Evolutionary conservation across 2,329 filamentous ascomycete species (phyloP).

Genomic region (Chaetomium globosum): DNA sequence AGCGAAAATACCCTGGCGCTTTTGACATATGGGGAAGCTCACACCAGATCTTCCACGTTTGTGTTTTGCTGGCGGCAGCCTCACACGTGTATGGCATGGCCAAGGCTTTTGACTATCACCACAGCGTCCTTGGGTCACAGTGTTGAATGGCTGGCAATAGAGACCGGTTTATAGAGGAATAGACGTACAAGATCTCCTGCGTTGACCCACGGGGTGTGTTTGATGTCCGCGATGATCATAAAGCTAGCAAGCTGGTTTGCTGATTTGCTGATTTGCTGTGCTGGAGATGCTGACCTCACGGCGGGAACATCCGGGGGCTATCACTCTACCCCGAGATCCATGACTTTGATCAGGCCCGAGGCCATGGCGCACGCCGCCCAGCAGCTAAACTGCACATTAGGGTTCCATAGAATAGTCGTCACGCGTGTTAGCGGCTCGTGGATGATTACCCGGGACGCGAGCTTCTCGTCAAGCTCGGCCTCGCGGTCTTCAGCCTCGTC

Average conservation of each 20-base stretch:
- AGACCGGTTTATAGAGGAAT: constrained; percentile 7
- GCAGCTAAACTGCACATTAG: constrained; percentile 64
- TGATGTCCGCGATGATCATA: not conserved
- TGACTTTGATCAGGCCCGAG: constrained; percentile 66
- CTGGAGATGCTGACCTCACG: not conserved
- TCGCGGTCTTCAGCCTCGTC: constrained; percentile 29
- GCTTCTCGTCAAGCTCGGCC: constrained; percentile 34
- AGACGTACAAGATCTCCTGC: not conserved
- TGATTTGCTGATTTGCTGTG: not conserved
- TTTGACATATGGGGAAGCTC: constrained; percentile 94
- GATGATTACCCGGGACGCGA: constrained; percentile 51
- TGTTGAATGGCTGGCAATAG: constrained; percentile 44
- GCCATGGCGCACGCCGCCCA: constrained; percentile 70
- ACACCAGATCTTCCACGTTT: constrained; percentile 93
- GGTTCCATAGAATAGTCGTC: constrained; percentile 68
- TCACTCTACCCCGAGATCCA: constrained; percentile 62
- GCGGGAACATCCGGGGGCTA: not conserved
- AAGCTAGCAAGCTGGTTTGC: not conserved
- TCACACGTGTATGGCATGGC: constrained; percentile 80
- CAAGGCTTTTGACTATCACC: constrained; percentile 84
- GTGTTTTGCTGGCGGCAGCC: constrained; percentile 80
- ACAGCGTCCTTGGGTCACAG: constrained; percentile 59
- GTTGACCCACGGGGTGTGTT: not conserved
- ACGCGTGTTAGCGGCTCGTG: constrained; percentile 66
- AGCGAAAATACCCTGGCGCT: constrained; percentile 72